Percentiles rank a stretch among this genome's conserved stretches.
phyloP scores from a whole-genome alignment of 176 grass and related monocot species.

The Phyllostachys edulis region DNA sequence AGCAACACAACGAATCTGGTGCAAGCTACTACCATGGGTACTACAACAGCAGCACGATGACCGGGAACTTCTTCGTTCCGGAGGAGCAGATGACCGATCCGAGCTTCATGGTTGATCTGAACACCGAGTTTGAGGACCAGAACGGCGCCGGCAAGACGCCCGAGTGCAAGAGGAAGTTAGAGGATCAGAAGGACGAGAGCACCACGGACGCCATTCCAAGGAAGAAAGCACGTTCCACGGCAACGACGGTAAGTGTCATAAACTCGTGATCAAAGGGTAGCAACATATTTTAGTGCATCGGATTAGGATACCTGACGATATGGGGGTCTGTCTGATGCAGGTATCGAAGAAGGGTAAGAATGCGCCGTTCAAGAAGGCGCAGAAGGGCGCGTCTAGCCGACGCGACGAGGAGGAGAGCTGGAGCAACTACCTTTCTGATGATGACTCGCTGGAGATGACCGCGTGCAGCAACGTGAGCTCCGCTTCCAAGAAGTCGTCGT shows the following conservation, averaged over 20 bases:
- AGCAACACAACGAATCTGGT: constrained; percentile 35
- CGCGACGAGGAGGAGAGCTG: constrained; percentile 60
- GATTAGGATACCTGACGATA: constrained; percentile 29
- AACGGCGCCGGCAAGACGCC: constrained; percentile 2
- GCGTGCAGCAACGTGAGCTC: constrained; percentile 51
- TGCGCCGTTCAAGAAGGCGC: constrained; percentile 46
- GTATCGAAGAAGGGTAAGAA: constrained; percentile 55
- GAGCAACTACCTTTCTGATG: constrained; percentile 60
- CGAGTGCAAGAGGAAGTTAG: constrained; percentile 46
- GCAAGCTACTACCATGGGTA: constrained; percentile 43
- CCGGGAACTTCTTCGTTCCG: constrained; percentile 39
- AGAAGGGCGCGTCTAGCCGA: constrained; percentile 44
- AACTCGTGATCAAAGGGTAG: neutral
- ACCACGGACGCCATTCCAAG: constrained; percentile 24
- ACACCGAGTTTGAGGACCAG: constrained; percentile 55
- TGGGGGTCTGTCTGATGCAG: constrained; percentile 23
- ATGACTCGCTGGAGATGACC: constrained; percentile 64
- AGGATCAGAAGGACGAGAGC: constrained; percentile 44
- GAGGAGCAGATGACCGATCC: constrained; percentile 49
- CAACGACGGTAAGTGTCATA: constrained; percentile 32
- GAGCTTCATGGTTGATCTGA: constrained; percentile 49
- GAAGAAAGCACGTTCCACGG: constrained; percentile 46
- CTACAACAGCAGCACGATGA: constrained; percentile 38
- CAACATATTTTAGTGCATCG: neutral
- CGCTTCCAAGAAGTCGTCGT: constrained; percentile 60